Conservation (phyloP, 2,329 filamentous ascomycete species). For the Stemphylium lycopersici region DNA sequence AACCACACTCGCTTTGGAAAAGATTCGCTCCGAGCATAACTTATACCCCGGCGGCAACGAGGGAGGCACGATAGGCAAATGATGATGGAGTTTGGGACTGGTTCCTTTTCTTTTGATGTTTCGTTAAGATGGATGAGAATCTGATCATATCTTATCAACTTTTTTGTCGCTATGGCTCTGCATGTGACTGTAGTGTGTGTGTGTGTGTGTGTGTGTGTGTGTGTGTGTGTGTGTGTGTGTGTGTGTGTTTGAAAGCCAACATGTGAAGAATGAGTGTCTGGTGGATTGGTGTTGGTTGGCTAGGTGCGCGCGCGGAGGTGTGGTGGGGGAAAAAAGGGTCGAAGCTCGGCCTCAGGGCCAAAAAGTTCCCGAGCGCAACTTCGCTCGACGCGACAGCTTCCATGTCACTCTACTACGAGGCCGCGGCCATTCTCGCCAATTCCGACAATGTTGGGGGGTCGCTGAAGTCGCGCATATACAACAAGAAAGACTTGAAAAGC, state of each 20-base stretch:
- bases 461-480: constrained; percentile 84
- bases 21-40: constrained; percentile 12
- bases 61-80: not conserved
- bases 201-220: not conserved
- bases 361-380: constrained; percentile 9
- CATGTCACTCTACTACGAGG: constrained; percentile 97
- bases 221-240: too few species aligned
- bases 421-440: constrained; percentile 73
- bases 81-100: constrained; percentile 7
- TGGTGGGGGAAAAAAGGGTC: constrained; percentile 8
- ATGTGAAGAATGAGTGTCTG: not conserved
- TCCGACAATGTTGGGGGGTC: constrained; percentile 74
- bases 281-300: not conserved
- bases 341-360: constrained; percentile 11
- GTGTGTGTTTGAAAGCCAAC: not conserved
- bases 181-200: not conserved
- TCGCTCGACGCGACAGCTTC: constrained; percentile 12
- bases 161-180: not conserved
- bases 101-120: constrained; percentile 1
- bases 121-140: not conserved
- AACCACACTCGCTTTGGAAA: constrained; percentile 22
- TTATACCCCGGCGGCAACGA: constrained; percentile 21
- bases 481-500: constrained; percentile 74
- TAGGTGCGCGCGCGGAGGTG: constrained; percentile 4
- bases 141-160: not conserved